Conservation (phyloP, 1,284 basidiomycete species). For the Irpex sp. region DNA sequence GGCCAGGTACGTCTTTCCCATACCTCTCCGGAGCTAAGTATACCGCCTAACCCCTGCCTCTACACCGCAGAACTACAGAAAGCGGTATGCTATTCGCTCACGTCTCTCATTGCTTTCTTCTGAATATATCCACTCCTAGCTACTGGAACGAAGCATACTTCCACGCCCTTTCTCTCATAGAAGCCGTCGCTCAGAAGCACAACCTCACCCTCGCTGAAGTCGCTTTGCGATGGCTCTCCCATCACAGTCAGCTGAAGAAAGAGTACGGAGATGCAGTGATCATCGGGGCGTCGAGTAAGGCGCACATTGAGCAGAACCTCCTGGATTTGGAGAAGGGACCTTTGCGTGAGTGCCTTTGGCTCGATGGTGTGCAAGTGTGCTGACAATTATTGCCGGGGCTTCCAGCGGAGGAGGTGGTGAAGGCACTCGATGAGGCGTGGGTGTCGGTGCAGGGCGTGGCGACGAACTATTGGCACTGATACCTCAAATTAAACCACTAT, state of each 20-base stretch:
- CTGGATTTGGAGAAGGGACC: constrained; percentile 56
- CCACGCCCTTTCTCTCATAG: constrained; percentile 11
- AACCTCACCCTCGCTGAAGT: constrained; percentile 10
- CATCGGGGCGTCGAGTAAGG: constrained; percentile 10
- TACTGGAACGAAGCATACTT: constrained; percentile 18
- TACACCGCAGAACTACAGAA: constrained; percentile 3
- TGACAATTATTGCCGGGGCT: background rate
- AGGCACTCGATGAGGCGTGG: constrained; percentile 35
- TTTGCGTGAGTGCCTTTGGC: constrained; percentile 35
- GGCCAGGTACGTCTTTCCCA: constrained; percentile 21
- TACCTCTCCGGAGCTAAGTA: background rate
- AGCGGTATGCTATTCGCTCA: background rate
- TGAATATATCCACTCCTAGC: background rate
- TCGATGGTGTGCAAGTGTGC: background rate
- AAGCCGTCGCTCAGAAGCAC: constrained; percentile 9
- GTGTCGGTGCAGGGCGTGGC: constrained; percentile 27
- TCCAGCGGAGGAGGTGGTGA: constrained; percentile 32
- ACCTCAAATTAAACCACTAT: background rate
- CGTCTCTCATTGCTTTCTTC: background rate
- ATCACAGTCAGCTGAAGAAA: constrained; percentile 25
- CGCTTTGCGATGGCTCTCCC: constrained; percentile 25
- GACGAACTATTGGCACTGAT: constrained; percentile 17
- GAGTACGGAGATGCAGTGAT: constrained; percentile 23
- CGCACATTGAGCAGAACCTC: constrained; percentile 32
- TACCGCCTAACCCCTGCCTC: background rate